Base-by-base conservation (phyloP, 768 basidiomycete genomes). In the Trametes meyenii region DNA sequence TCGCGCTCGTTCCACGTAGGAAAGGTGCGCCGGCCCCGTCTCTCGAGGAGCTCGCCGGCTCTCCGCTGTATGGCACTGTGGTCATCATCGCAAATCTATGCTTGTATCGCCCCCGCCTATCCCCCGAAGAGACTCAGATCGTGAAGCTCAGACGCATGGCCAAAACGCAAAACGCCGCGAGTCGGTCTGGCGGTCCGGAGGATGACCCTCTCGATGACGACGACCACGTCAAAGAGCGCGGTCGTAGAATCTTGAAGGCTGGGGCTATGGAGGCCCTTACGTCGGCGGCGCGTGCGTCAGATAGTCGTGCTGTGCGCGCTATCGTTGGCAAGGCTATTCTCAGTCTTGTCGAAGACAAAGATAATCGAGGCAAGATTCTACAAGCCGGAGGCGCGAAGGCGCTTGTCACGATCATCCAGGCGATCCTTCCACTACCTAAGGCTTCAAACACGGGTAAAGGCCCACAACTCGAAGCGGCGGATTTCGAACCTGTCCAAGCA, bases 101-200 rank as follows among this genome's bases (percentile, higher is more conserved):
- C 48, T 76, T 81, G 12, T 89, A 89, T 70, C 86, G 82, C 52
- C 88, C 89, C 8, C 83, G 79, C 13, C 76, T 94, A 21, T 88
- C 83, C 8, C 86, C 90, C 53, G 94, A 97, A 72, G 88, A 96
- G 69, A 79, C 81, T 33, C 94, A 97, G 69, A 81, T 96, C 5
- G 85, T 87, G 55, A 92, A 87, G 71, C 78, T 98, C 40, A 84
- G 85, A 65, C 80, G 79, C 50, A 91, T 98, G 88, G 85, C 94
- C 2, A 78, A 79, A 24, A 71, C 72, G 26, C 79, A 49, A 68
- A 19, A 63, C 59, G 26, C 59, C 67, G 16, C 64, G 66, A 3
- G 14, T 60, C 13, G 40, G 36, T 66, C n/a, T 58, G 2, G 46
- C 53, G 36, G 51, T 5, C 33, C 64, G 64, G 51, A 56, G 16